Evolutionary conservation across 225 moss, liverwort and hornwort species (phyloP), one percentile per base, ranked within the genome.

Genomic region (Asterella californica): DNA sequence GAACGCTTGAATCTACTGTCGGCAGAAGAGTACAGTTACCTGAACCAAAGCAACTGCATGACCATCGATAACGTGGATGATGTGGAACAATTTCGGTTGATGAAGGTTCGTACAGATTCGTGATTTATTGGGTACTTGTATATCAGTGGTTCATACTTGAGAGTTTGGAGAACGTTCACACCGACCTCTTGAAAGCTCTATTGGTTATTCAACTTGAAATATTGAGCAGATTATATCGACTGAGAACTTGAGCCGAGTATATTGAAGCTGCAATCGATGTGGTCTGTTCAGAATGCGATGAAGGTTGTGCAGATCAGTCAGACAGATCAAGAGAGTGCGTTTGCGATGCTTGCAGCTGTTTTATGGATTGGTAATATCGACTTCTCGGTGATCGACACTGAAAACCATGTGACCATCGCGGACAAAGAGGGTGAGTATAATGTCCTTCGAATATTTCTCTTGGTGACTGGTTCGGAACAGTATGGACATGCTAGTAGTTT

Each of bases 251-350:
- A 34, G 12, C 62, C 15, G 19, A 42, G 42, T 42, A 60, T 14
- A 19, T 61, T 60, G 2, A 77, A 46, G 59, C 9, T 10, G 19
- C 29, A 10, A 18, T 21, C 10, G 15, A 38, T 59, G 57, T 24
- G 37, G 2, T 82, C 73, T 54, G 79, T 88, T 81, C 92, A 99
- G 99, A 90, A 81, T 84, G 99, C 95, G 38, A 99, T 99, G 95
- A 95, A 90, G 85, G 94, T 95, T 79, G 99, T 99, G 82, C 99
- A 99, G 89, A 99, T 99, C 77, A 93, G 92, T 88, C 85, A 86
- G 84, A 87, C 90, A 74, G 95, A 95, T 72, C 95, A 95, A 86
- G 93, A 93, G 80, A 91, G 86, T 80, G 87, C 93, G 38, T 99
- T 95, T 85, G 90, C 93, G 79, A 99, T 99, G 99, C 92, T 99